Evolutionary conservation across 176 grass and related monocot species (phyloP).

Genomic region (Lolium perenne): DNA sequence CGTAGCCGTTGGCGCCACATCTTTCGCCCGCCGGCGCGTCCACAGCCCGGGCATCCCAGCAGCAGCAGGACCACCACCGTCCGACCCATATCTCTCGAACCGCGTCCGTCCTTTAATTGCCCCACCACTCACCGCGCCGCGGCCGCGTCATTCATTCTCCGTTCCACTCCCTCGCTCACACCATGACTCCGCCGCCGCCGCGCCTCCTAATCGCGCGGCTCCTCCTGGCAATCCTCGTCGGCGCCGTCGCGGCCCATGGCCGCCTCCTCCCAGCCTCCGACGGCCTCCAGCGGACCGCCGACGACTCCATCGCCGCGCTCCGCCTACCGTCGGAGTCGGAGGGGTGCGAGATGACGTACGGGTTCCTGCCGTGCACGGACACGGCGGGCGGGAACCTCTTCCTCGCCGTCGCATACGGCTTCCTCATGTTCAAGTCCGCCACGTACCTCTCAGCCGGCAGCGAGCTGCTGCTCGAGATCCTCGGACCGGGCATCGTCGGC

Average conservation of each 20-base stretch:
- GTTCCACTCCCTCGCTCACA: not conserved
- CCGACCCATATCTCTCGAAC: not conserved
- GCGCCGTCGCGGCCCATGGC: slow-evolving; percentile 34
- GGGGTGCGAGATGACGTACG: slow-evolving; percentile 84
- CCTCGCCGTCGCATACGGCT: slow-evolving; percentile 72
- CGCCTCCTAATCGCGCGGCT: slow-evolving; percentile 45
- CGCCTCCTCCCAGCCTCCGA: not conserved
- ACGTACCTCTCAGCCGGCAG: slow-evolving; percentile 88
- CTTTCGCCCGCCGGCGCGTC: not conserved
- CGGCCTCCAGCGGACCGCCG: not conserved
- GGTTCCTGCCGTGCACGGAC: slow-evolving; percentile 79
- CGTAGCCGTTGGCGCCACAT: slow-evolving; percentile 11
- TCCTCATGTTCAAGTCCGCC: slow-evolving; percentile 92
- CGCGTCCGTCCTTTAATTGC: not conserved
- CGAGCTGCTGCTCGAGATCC: slow-evolving; percentile 86
- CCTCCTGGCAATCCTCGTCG: slow-evolving; percentile 24
- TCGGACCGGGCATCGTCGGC: slow-evolving; percentile 90
- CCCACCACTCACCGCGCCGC: not conserved
- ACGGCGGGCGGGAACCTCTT: slow-evolving; percentile 77
- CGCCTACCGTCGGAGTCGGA: slow-evolving; percentile 37
- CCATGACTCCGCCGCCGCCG: slow-evolving; percentile 22
- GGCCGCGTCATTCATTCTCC: not conserved
- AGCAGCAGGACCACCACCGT: not conserved
- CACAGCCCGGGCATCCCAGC: not conserved
- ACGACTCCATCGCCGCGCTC: not conserved